A percentile compares a stretch with the other conserved stretches of the same genome.
phyloP scores from a whole-genome alignment of 2,329 filamentous ascomycete species.

The Ceratocystis variospora region DNA sequence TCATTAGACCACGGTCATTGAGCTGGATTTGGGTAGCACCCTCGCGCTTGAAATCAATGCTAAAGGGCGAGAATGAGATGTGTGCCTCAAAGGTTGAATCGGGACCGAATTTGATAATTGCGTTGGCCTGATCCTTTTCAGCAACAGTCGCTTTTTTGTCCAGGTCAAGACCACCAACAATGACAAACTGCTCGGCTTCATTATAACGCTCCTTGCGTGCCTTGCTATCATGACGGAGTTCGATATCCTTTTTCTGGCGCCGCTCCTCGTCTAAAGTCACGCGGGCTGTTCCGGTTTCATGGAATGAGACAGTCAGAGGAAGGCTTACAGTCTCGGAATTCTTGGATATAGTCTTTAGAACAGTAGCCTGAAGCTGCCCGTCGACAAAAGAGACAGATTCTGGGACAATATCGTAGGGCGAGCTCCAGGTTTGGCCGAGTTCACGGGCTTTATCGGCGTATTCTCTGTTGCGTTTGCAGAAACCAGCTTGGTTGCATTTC shows the following conservation, averaged over 20 bases:
- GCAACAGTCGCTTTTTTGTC: slow-evolving; percentile 59
- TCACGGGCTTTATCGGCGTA: slow-evolving; percentile 66
- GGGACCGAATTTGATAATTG: slow-evolving; percentile 69
- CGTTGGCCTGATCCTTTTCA: slow-evolving; percentile 50
- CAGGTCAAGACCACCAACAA: slow-evolving; percentile 65
- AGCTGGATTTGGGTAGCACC: slow-evolving; percentile 71
- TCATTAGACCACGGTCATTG: slow-evolving; percentile 80
- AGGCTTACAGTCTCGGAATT: slow-evolving; percentile 56
- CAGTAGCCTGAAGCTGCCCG: slow-evolving; percentile 62
- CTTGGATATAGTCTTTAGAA: slow-evolving; percentile 64
- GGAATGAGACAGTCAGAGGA: slow-evolving; percentile 74
- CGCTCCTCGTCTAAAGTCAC: slow-evolving; percentile 86
- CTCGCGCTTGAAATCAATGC: slow-evolving; percentile 73
- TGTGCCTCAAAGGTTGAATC: slow-evolving; percentile 64
- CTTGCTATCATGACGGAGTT: slow-evolving; percentile 70
- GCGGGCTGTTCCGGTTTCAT: slow-evolving; percentile 76
- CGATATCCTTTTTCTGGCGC: slow-evolving; percentile 75
- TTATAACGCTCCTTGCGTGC: slow-evolving; percentile 89
- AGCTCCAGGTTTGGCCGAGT: slow-evolving; percentile 53
- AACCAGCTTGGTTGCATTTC: slow-evolving; percentile 87
- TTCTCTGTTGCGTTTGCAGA: slow-evolving; percentile 87
- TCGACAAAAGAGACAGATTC: slow-evolving; percentile 62
- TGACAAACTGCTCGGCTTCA: slow-evolving; percentile 71
- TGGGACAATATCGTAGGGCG: slow-evolving; percentile 65
- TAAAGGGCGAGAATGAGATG: slow-evolving; percentile 71